phyloP scores from a whole-genome alignment of 805 yeast genomes.

The Debaryomyces hansenii region DNA sequence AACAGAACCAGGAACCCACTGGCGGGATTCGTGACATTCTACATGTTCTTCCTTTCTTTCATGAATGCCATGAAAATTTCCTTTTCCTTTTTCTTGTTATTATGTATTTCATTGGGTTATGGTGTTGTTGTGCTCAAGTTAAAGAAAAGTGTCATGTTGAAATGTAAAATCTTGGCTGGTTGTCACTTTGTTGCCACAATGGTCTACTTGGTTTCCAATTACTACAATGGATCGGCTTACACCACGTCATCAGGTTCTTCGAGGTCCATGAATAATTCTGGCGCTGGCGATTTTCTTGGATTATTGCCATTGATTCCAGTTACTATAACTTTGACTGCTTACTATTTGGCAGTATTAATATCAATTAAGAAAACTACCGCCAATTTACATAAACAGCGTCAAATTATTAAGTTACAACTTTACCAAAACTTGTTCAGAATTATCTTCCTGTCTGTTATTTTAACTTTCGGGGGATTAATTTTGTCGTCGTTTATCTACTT shows the following conservation, averaged over 20 bases:
- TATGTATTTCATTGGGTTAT: slow-evolving; percentile 88
- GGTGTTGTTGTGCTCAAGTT: slow-evolving; percentile 91
- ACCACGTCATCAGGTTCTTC: slow-evolving; percentile 20
- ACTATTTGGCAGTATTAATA: slow-evolving; percentile 72
- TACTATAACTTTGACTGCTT: slow-evolving; percentile 62
- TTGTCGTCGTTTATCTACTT: slow-evolving; percentile 68
- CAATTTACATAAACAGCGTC: slow-evolving; percentile 79
- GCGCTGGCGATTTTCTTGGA: slow-evolving; percentile 45
- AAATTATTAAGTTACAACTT: slow-evolving; percentile 85
- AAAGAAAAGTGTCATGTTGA: slow-evolving; percentile 71
- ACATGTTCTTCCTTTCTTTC: slow-evolving; percentile 75
- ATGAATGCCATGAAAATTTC: slow-evolving; percentile 81
- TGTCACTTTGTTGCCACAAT: slow-evolving; percentile 36
- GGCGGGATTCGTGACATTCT: slow-evolving; percentile 61
- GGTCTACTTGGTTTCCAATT: slow-evolving; percentile 34
- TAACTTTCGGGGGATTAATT: slow-evolving; percentile 69
- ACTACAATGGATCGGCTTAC: slow-evolving; percentile 25
- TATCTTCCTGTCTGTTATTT: slow-evolving; percentile 68
- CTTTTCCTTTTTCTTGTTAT: slow-evolving; percentile 81
- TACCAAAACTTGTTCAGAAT: slow-evolving; percentile 76
- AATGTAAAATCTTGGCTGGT: slow-evolving; percentile 43
- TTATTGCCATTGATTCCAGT: slow-evolving; percentile 71
- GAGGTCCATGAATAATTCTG: slow-evolving; percentile 52
- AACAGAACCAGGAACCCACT: slow-evolving; percentile 54
- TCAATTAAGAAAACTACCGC: slow-evolving; percentile 75